Conservation (phyloP, 1,284 basidiomycete genomes). For the Papiliotrema nemorosa region DNA sequence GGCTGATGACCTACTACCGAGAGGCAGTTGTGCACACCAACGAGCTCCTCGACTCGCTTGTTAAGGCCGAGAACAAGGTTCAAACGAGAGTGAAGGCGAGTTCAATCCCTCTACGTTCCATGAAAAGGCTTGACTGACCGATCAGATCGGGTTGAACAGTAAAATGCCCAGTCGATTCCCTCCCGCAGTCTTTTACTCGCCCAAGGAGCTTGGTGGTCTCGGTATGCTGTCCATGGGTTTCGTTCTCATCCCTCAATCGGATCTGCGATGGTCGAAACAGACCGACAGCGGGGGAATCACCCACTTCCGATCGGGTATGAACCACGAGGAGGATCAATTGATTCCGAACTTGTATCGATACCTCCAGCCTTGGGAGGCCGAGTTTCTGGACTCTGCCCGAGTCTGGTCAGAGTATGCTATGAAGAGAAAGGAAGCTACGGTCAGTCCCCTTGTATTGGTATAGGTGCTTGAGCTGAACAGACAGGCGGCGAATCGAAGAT, state of each 20-base stretch:
- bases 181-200: constrained; percentile 90
- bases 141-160: constrained; percentile 83
- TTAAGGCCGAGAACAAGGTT: constrained; percentile 98
- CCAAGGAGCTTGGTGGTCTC: constrained; percentile 92
- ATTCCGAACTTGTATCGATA: constrained; percentile 98
- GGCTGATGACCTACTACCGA: constrained; percentile 96
- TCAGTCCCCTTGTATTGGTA: no score
- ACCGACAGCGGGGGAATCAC: constrained; percentile 91
- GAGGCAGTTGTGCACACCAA: constrained; percentile 99
- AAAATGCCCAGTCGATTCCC: constrained; percentile 99
- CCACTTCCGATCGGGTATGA: constrained; percentile 97
- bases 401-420: constrained; percentile 99
- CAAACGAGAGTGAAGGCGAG: constrained; percentile 87
- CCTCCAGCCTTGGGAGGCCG: constrained; percentile 97
- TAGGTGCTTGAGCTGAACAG: no score
- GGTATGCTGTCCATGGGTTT: constrained; percentile 99
- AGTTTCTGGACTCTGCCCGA: constrained; percentile 95
- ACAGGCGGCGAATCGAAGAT: constrained; percentile 92
- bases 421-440: constrained; percentile 98
- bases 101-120: not conserved
- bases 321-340: constrained; percentile 87
- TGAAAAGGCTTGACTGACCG: not conserved
- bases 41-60: constrained; percentile 86
- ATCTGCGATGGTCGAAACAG: constrained; percentile 96
- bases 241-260: constrained; percentile 95